Evolutionary conservation across 192 early-diverging fungal species (phyloP).

Genomic region (Hyaloraphidium curvatum): DNA sequence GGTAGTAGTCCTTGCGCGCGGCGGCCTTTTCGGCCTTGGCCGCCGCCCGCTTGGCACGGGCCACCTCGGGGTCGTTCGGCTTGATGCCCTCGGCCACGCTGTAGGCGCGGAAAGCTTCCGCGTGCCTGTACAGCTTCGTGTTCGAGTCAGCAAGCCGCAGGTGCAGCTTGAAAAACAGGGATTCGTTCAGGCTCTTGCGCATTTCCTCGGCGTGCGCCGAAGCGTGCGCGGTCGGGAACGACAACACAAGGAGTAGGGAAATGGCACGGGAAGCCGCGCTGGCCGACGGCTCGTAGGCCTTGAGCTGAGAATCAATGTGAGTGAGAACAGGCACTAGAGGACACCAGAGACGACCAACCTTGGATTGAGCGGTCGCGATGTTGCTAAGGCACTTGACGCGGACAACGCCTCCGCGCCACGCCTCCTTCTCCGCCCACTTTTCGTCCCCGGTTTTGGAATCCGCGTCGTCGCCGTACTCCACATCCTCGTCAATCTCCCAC

Average conservation of each 20-base stretch:
- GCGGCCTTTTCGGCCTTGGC: slow-evolving; percentile 45
- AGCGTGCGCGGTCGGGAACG: not conserved
- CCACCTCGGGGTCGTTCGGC: slow-evolving; percentile 31
- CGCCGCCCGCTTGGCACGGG: slow-evolving; percentile 28
- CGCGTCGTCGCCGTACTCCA: slow-evolving; percentile 38
- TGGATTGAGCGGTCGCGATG: not conserved
- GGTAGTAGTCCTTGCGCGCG: slow-evolving; percentile 92
- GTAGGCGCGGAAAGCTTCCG: slow-evolving; percentile 65
- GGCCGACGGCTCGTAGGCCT: slow-evolving; percentile 36
- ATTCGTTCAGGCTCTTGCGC: slow-evolving; percentile 13
- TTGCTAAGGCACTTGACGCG: not conserved
- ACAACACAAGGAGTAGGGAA: slow-evolving; percentile 9
- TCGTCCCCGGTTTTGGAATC: slow-evolving; percentile 60
- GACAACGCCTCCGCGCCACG: slow-evolving; percentile 1
- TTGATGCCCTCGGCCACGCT: slow-evolving; percentile 35
- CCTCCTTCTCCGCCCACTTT: slow-evolving; percentile 31
- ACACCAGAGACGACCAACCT: not conserved
- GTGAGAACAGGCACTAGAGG: not conserved
- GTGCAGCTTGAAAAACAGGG: slow-evolving; percentile 51
- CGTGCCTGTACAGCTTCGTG: slow-evolving; percentile 49
- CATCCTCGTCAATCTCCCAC: slow-evolving; percentile 36
- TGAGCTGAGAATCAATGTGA: slow-evolving; percentile 25
- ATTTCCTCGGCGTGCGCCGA: slow-evolving; percentile 14
- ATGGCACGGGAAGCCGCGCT: slow-evolving; percentile 23
- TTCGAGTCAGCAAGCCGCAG: slow-evolving; percentile 55